These are phyloP conservation scores for Cryphonectria parasitica DNA, from an alignment of 2,329 filamentous ascomycete species.

Conservation along the genomic window DNA sequence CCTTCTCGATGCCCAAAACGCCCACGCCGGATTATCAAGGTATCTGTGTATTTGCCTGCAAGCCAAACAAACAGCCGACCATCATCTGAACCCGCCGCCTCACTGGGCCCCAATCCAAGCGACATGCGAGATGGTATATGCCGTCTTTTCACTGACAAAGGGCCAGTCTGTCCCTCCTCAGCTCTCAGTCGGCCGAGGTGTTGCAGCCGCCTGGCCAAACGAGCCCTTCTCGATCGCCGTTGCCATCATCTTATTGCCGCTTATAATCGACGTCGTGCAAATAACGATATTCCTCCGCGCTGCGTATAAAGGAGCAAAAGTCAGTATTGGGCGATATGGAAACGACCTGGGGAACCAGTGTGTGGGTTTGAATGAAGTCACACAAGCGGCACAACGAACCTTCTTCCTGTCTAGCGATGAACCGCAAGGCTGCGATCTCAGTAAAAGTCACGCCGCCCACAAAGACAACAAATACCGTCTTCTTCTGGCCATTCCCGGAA, in stretches of 20 bases:
- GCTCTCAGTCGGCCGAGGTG: conserved; percentile 19
- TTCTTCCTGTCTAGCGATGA: conserved; percentile 84
- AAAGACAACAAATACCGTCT: conserved; percentile 95
- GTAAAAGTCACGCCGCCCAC: conserved; percentile 96
- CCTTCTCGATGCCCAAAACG: conserved; percentile 1
- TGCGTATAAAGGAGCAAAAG: conserved; percentile 36
- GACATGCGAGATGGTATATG: not conserved
- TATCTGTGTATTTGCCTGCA: conserved; percentile 11
- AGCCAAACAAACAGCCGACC: conserved; percentile 10
- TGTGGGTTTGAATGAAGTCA: not conserved
- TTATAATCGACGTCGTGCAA: conserved; percentile 89
- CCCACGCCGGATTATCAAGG: conserved; percentile 11
- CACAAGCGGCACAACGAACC: conserved; percentile 45
- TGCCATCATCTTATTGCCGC: conserved; percentile 86
- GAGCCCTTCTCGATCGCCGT: conserved; percentile 75
- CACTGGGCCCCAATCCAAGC: not conserved
- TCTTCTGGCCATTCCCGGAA: conserved; percentile 73
- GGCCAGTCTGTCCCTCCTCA: not conserved
- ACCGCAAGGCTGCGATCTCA: conserved; percentile 91
- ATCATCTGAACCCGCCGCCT: not conserved
- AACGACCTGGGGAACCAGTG: not conserved
- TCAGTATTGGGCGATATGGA: conserved; percentile 13
- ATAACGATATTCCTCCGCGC: conserved; percentile 83
- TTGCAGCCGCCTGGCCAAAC: conserved; percentile 53
- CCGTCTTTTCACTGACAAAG: not conserved